Base-by-base conservation (phyloP, 495 filamentous ascomycete species). In the Tuber melanosporum region DNA sequence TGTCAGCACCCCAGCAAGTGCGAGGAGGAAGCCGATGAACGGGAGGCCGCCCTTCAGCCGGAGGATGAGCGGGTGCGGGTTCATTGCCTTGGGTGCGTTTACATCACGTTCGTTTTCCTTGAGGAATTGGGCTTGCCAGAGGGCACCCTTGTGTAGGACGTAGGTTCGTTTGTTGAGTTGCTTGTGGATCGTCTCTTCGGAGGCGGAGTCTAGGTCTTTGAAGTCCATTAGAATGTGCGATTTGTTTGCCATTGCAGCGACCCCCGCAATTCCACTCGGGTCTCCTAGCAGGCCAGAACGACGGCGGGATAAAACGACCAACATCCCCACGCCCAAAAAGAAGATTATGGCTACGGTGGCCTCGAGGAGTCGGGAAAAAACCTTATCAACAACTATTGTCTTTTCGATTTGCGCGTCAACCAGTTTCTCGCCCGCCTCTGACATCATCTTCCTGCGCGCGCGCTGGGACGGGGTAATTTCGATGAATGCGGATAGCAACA, bases 141-240 rank as follows among this genome's bases (percentile, higher is more conserved):
- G 86, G 7, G 89, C 90, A 10, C 89, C 90, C 79, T 92, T 92
- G 73, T 91, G 89, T 12, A 93, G 84, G 26, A 89, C 86, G 81
- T 92, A 93, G 42, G 91, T 89, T 42, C 89, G 87, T 71, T 88
- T 82, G 71, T 88, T 88, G 26, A 93, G 86, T 76, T 86, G 87
- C 75, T 89, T 85, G 82, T 92, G 91, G 74, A 93, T 93, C 71
- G 88, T 86, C 57, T 88, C 83, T n/a, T 89, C 88, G 3, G 84
- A 87, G 12, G 90, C 91, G 0, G 88, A 88, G 82, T 93, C 91
- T 83, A 92, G 87, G 77, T 90, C 89, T 77, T 90, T 89, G 78
- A 93, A 93, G 80, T 93, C 91, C 83, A 88, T 90, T 75, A 93
- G 85, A 83, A 93, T 92, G 79, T 93, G 91, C 73, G 87, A 88